These are phyloP conservation scores for Quercus robur DNA, from an alignment of 306 rosid species.

Conservation along the genomic window DNA sequence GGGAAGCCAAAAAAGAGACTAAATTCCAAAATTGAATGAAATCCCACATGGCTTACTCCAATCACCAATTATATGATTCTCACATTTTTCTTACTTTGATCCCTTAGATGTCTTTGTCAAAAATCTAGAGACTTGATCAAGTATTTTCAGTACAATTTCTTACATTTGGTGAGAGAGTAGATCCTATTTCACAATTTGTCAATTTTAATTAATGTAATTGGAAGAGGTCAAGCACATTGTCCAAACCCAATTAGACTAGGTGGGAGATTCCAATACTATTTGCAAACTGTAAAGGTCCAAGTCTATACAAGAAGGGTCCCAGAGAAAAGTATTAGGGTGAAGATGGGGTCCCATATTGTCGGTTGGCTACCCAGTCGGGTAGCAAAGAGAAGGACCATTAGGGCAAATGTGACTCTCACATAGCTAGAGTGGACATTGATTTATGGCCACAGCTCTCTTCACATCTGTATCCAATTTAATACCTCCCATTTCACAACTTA, in stretches of 20 bases:
- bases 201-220: no score
- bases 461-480: conserved; percentile 10
- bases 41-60: neutral
- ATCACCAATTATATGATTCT: neutral
- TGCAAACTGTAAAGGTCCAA: conserved; percentile 15
- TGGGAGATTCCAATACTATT: neutral
- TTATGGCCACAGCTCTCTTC: conserved; percentile 11
- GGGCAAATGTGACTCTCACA: conserved; percentile 24
- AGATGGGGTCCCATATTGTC: conserved; percentile 55
- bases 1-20: neutral
- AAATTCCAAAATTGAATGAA: neutral
- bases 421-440: conserved; percentile 20
- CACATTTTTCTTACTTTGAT: neutral
- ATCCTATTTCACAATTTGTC: no score
- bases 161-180: neutral
- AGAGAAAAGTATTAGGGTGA: neutral
- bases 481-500: conserved; percentile 22
- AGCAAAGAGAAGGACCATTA: conserved; percentile 53
- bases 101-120: neutral
- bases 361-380: conserved; percentile 55
- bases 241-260: neutral
- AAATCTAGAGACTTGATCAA: neutral
- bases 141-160: neutral
- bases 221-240: no score
- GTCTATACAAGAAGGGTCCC: conserved; percentile 26